Evolutionary conservation across 768 basidiomycete genomes (phyloP).

Genomic region (Russula compacta): DNA sequence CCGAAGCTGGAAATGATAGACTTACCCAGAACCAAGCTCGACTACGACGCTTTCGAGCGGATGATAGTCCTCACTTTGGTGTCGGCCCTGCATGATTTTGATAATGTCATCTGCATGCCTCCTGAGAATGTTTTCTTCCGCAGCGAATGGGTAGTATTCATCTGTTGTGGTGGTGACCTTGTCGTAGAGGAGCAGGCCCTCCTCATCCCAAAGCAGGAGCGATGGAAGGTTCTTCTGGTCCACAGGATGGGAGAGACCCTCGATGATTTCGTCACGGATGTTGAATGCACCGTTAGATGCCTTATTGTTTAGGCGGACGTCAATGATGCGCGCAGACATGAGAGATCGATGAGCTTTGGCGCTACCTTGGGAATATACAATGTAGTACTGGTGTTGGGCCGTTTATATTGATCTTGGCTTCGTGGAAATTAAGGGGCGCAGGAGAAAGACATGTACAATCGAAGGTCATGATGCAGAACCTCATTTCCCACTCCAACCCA

Average conservation of each 20-base stretch:
- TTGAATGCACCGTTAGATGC: conserved; percentile 24
- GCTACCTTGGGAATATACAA: neutral
- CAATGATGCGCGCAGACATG: conserved; percentile 35
- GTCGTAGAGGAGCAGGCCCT: conserved; percentile 80
- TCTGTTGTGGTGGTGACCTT: conserved; percentile 55
- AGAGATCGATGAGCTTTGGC: neutral
- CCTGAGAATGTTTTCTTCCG: conserved; percentile 81
- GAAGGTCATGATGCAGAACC: too few species aligned
- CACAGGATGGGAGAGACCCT: conserved; percentile 45
- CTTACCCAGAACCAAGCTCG: conserved; percentile 94
- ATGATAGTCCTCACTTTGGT: conserved; percentile 14
- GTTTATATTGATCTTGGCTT: too few species aligned
- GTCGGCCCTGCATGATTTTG: conserved; percentile 50
- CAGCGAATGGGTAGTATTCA: conserved; percentile 86
- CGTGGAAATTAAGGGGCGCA: too few species aligned
- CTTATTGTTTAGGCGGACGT: conserved; percentile 35
- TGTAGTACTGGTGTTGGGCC: too few species aligned
- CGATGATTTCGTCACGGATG: conserved; percentile 39
- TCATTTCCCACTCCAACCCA: too few species aligned
- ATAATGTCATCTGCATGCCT: conserved; percentile 67
- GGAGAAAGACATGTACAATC: too few species aligned
- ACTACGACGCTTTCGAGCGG: conserved; percentile 52
- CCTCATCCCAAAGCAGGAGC: conserved; percentile 77
- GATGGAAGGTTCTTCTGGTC: conserved; percentile 67
- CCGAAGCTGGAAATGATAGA: conserved; percentile 11